These are phyloP conservation scores for Chrysosporium queenslandicum DNA, from an alignment of 2,329 filamentous ascomycete genomes.

Conservation along the genomic window DNA sequence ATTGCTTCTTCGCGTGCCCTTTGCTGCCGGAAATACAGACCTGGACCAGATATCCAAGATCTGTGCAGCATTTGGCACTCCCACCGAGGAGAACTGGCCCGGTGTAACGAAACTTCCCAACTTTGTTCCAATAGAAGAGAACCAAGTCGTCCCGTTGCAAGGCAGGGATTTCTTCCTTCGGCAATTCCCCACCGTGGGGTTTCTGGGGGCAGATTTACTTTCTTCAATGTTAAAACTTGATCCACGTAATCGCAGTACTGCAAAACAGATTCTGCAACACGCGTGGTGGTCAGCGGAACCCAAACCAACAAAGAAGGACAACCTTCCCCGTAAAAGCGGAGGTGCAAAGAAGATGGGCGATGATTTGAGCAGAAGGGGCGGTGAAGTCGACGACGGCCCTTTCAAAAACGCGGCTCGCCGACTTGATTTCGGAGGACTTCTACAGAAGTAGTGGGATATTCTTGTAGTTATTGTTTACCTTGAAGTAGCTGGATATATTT, in stretches of 20 bases:
- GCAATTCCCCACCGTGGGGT: slow-evolving; percentile 69
- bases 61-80: slow-evolving; percentile 75
- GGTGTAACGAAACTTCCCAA: slow-evolving; percentile 71
- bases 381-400: slow-evolving; percentile 55
- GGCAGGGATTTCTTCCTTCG: slow-evolving; percentile 62
- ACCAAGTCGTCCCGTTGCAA: slow-evolving; percentile 47
- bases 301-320: slow-evolving; percentile 67
- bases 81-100: slow-evolving; percentile 90
- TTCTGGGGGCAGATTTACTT: slow-evolving; percentile 75
- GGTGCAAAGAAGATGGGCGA: slow-evolving; percentile 67
- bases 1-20: slow-evolving; percentile 70
- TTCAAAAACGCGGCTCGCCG: slow-evolving; percentile 69
- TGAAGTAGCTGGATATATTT: too few species aligned
- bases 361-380: slow-evolving; percentile 68
- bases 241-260: slow-evolving; percentile 72
- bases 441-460: slow-evolving; percentile 19
- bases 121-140: slow-evolving; percentile 60
- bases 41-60: slow-evolving; percentile 79
- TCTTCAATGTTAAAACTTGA: slow-evolving; percentile 78
- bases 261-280: slow-evolving; percentile 67
- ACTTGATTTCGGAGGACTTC: slow-evolving; percentile 57
- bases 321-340: slow-evolving; percentile 67
- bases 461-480: too few species aligned
- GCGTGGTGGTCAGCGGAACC: slow-evolving; percentile 79
- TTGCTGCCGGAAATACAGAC: slow-evolving; percentile 73